Evolutionary conservation across 1,139 yeast species (phyloP), one percentile per base, ranked within the genome.

Genomic region (Petasospora fabianii): DNA sequence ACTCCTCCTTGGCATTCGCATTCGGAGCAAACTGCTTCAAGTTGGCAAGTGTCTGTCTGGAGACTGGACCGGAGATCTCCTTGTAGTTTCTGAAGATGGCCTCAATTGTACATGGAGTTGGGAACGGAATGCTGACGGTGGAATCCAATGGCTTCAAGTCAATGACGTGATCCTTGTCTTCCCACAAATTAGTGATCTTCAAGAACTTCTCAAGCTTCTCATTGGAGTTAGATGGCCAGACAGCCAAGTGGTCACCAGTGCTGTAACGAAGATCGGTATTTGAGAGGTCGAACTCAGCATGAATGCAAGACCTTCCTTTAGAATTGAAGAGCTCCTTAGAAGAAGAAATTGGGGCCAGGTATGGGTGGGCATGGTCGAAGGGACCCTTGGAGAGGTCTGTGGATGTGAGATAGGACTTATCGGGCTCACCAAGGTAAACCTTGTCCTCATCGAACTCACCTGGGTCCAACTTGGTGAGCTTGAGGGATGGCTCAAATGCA

Each of bases 241-340:
- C 69, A 11, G 96, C 97, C 52, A 92, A 68, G 64, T 92, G 98
- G 61, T 92, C 98, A 61, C 98, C 98, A 10, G 98, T 92, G 37
- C 88, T 71, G 62, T 92, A 92, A 56, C 83, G 80, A 59, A 92
- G 68, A 55, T 84, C 84, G 4, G 94, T 77, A 30, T 66, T 75
- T 2, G 87, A 71, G 36, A 88, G 66, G 56, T 90, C 97, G 53
- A 94, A 79, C 61, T 92, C 98, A 41, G 84, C 78, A 59, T 92
- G 98, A 45, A 92, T 77, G 67, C 98, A 92, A 51, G 62, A 64
- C 66, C 97, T 81, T 30, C 71, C 75, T 15, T 67, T 60, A 2
- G 81, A 68, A 42, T 67, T 68, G 68, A 90, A 90, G 48, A 94
- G 71, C 62, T 92, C 97, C 47, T 65, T 71, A 5, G 95, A 62